Evolutionary conservation across 208 protist species (phyloP).

Genomic region (Naegleria gruberi): DNA sequence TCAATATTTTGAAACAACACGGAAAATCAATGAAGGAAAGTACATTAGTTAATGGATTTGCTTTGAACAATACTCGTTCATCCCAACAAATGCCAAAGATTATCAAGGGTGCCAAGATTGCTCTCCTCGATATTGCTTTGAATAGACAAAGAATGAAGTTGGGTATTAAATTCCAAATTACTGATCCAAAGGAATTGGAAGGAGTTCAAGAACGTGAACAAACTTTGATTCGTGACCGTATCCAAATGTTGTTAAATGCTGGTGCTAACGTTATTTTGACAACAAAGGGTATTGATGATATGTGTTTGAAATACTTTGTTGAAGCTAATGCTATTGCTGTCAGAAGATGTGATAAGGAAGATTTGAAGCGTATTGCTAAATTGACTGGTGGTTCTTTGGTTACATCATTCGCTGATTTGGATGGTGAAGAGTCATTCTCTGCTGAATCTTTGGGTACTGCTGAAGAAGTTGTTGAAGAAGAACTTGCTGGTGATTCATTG

Average conservation of each 20-base stretch:
- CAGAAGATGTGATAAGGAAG: slow-evolving; percentile 83
- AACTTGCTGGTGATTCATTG: slow-evolving; percentile 77
- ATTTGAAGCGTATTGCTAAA: slow-evolving; percentile 93
- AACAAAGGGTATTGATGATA: slow-evolving; percentile 98
- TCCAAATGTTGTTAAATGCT: slow-evolving; percentile 91
- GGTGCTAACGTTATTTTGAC: slow-evolving; percentile 98
- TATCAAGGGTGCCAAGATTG: slow-evolving; percentile 93
- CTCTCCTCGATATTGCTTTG: slow-evolving; percentile 97
- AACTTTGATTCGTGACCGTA: slow-evolving; percentile 93
- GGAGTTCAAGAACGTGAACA: slow-evolving; percentile 88
- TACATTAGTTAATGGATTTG: slow-evolving; percentile 83
- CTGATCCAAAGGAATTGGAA: slow-evolving; percentile 92
- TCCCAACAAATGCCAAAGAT: slow-evolving; percentile 93
- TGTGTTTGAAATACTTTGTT: slow-evolving; percentile 97
- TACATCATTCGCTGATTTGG: slow-evolving; percentile 86
- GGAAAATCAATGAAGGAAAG: slow-evolving; percentile 86
- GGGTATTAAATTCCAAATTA: slow-evolving; percentile 94
- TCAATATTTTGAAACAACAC: slow-evolving; percentile 97
- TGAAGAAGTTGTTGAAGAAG: slow-evolving; percentile 21
- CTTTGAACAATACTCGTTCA: slow-evolving; percentile 89
- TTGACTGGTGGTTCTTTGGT: slow-evolving; percentile 87
- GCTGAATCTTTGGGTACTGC: slow-evolving; percentile 71
- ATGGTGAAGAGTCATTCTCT: slow-evolving; percentile 95
- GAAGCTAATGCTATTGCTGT: slow-evolving; percentile 92
- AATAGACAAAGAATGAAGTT: slow-evolving; percentile 90